Evolutionary conservation across 2,329 filamentous ascomycete genomes (phyloP).

Genomic region (Alternaria sp.): DNA sequence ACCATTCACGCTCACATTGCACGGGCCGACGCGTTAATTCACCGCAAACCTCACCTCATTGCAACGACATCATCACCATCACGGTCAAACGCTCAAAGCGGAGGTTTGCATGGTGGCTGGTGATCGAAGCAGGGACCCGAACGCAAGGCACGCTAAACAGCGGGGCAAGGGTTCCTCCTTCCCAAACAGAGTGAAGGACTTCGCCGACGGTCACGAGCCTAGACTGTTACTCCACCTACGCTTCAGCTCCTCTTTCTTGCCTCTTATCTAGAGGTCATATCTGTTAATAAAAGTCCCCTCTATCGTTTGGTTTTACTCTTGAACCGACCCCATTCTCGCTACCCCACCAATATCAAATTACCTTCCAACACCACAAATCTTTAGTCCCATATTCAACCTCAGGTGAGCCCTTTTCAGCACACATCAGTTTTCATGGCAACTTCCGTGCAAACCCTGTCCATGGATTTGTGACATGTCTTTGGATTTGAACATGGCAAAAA

Average conservation of each 20-base stretch:
- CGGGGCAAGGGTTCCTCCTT: constrained; percentile 33
- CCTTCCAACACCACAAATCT: constrained; percentile 6
- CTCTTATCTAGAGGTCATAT: constrained; percentile 28
- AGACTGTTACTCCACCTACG: constrained; percentile 25
- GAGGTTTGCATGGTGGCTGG: constrained; percentile 22
- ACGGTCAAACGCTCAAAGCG: constrained; percentile 19
- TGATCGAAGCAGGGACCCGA: constrained; percentile 26
- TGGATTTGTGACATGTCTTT: neutral
- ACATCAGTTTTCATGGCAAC: neutral
- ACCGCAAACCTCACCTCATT: constrained; percentile 5
- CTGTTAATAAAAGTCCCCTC: constrained; percentile 19
- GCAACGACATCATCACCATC: constrained; percentile 2
- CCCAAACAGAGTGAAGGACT: constrained; percentile 33
- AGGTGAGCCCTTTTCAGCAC: constrained; percentile 2
- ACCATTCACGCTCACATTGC: constrained; percentile 6
- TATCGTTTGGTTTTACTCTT: constrained; percentile 21
- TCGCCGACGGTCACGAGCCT: constrained; percentile 49
- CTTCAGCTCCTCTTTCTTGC: constrained; percentile 27
- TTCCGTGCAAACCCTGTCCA: neutral
- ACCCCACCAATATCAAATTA: constrained; percentile 14
- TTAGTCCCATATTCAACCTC: constrained; percentile 1
- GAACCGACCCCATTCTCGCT: constrained; percentile 22
- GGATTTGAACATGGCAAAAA: neutral
- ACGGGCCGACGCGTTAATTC: constrained; percentile 11
- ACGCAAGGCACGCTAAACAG: constrained; percentile 27